phyloP scores from a whole-genome alignment of 2,329 filamentous ascomycete species.

The Fusarium mexicanum region DNA sequence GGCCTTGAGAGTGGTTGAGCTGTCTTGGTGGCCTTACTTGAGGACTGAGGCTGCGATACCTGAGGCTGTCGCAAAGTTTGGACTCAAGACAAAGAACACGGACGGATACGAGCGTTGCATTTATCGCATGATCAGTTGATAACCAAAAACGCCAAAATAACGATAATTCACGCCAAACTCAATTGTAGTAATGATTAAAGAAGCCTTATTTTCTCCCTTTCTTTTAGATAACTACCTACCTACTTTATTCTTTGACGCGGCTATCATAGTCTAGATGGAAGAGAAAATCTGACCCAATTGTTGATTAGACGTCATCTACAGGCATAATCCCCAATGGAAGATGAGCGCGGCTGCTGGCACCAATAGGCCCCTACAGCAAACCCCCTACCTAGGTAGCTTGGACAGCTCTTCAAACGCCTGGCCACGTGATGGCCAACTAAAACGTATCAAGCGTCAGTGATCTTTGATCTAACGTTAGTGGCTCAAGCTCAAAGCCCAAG shows the following conservation, averaged over 20 bases:
- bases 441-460: slow-evolving; percentile 8
- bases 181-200: neutral
- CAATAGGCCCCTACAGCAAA: slow-evolving; percentile 11
- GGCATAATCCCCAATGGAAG: slow-evolving; percentile 10
- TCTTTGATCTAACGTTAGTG: slow-evolving; percentile 12
- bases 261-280: neutral
- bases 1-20: slow-evolving; percentile 30
- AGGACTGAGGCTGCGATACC: neutral
- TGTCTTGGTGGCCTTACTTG: neutral
- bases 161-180: neutral
- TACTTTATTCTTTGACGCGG: neutral
- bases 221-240: neutral
- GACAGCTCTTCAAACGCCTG: slow-evolving; percentile 30
- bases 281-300: neutral
- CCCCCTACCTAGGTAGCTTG: neutral
- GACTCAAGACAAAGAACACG: slow-evolving; percentile 11
- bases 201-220: neutral
- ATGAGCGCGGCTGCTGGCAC: slow-evolving; percentile 26
- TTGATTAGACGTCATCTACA: slow-evolving; percentile 28
- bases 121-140: neutral
- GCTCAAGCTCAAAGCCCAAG: neutral
- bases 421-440: slow-evolving; percentile 31
- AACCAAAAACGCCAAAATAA: neutral
- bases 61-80: slow-evolving; percentile 2
- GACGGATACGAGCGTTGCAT: slow-evolving; percentile 8